Conservation (phyloP, 176 grass and related monocot genomes). For the Typha latifolia region DNA sequence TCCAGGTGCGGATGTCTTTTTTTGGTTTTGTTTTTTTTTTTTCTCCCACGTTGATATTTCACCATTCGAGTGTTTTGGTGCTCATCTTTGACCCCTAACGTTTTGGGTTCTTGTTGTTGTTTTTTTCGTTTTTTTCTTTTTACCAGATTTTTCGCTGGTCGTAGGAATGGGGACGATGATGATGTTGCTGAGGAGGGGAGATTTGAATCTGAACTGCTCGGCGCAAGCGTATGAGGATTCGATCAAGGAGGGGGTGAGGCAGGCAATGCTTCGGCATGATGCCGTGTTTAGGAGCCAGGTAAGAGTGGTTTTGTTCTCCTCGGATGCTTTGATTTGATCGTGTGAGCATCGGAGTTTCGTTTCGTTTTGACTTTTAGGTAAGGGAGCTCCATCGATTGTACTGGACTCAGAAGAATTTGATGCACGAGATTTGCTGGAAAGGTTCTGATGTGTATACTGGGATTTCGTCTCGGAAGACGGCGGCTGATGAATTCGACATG, state of each 20-base stretch:
- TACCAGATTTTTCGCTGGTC: not conserved
- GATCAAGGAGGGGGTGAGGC: conserved; percentile 21
- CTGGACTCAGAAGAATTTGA: conserved; percentile 30
- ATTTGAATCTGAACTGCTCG: conserved; percentile 43
- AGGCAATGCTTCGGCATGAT: conserved; percentile 41
- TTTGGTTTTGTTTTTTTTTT: not conserved
- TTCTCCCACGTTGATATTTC: not conserved
- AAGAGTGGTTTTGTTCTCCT: not conserved
- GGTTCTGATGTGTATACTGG: conserved; percentile 13
- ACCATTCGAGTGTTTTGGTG: too few relatives aligned
- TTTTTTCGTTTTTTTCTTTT: not conserved
- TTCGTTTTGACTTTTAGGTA: conserved; percentile 15
- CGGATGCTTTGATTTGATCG: not conserved
- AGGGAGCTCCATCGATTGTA: conserved; percentile 37
- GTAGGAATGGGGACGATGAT: conserved; percentile 4
- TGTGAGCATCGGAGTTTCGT: not conserved
- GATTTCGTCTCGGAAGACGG: not conserved
- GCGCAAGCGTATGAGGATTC: conserved; percentile 17
- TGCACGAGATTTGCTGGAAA: conserved; percentile 23
- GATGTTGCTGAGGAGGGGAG: conserved; percentile 9
- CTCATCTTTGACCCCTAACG: too few relatives aligned
- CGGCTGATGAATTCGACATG: too few relatives aligned
- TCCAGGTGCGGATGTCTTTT: not conserved
- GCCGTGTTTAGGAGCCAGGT: conserved; percentile 36
- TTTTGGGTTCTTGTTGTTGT: not conserved